Evolutionary conservation across 2,329 filamentous ascomycete genomes (phyloP).

Genomic region (Aureobasidium sp.): DNA sequence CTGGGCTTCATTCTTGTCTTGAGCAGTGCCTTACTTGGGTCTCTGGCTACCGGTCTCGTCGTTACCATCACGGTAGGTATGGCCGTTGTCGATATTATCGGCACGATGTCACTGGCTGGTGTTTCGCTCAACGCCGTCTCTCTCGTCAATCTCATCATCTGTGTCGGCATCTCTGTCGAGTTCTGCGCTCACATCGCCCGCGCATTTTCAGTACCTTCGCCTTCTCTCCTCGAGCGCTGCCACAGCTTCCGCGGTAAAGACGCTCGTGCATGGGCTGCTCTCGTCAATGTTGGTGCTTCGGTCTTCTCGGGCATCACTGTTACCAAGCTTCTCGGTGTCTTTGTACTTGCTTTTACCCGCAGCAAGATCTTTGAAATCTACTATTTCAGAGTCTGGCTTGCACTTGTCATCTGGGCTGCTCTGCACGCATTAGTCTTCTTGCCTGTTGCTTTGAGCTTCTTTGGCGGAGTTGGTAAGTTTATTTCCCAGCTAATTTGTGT

Average conservation of each 20-base stretch:
- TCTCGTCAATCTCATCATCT: slow-evolving; percentile 93
- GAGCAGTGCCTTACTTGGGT: slow-evolving; percentile 74
- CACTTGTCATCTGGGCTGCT: slow-evolving; percentile 82
- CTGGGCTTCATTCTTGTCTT: slow-evolving; percentile 80
- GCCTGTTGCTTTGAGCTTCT: slow-evolving; percentile 78
- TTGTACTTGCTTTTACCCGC: slow-evolving; percentile 84
- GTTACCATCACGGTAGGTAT: slow-evolving; percentile 84
- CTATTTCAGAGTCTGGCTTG: slow-evolving; percentile 95
- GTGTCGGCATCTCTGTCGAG: slow-evolving; percentile 91
- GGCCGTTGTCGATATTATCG: slow-evolving; percentile 90
- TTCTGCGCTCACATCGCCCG: slow-evolving; percentile 96
- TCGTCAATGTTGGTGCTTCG: slow-evolving; percentile 89
- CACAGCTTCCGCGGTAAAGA: slow-evolving; percentile 74
- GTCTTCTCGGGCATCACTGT: slow-evolving; percentile 96
- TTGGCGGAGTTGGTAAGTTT: slow-evolving; percentile 66
- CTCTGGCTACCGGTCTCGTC: slow-evolving; percentile 69
- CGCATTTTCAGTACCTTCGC: slow-evolving; percentile 89
- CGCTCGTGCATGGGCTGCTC: slow-evolving; percentile 81
- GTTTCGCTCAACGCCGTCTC: slow-evolving; percentile 94
- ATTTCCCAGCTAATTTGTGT: not conserved
- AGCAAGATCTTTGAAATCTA: slow-evolving; percentile 99
- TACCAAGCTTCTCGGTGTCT: slow-evolving; percentile 88
- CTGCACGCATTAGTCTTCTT: slow-evolving; percentile 85
- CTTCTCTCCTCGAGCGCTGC: slow-evolving; percentile 66
- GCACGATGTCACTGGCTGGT: slow-evolving; percentile 81